A percentile compares a stretch with the other conserved stretches of the same genome.
phyloP scores from a whole-genome alignment of 331 rosid genomes.

The Dryas integrifolia region DNA sequence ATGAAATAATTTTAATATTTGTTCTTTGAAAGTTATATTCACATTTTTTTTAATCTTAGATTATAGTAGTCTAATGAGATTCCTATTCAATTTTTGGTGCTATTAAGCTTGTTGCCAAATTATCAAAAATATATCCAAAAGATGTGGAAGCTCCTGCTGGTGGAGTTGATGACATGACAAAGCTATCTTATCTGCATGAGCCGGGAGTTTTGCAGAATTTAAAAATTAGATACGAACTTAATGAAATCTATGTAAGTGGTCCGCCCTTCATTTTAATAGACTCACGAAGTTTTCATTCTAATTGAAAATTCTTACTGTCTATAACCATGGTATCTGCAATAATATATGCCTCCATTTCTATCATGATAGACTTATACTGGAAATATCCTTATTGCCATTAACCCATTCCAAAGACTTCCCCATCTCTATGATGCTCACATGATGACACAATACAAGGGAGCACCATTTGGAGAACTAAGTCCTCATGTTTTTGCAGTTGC shows the following conservation, averaged over 20 bases:
- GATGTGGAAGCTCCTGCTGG: constrained; percentile 92
- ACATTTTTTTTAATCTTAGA: background rate
- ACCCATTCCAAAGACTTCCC: constrained; percentile 96
- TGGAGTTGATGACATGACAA: constrained; percentile 99
- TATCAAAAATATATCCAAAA: constrained; percentile 75
- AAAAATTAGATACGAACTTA: constrained; percentile 84
- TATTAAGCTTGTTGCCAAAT: constrained; percentile 56
- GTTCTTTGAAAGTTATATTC: constrained; percentile 8
- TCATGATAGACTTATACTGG: constrained; percentile 92
- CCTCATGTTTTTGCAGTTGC: constrained; percentile 99
- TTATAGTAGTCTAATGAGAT: constrained; percentile 3
- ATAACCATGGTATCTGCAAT: background rate
- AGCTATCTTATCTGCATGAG: constrained; percentile 93
- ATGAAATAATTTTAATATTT: background rate
- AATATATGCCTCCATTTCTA: constrained; percentile 16
- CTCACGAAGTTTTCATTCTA: background rate
- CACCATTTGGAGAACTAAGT: constrained; percentile 91
- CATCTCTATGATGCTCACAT: constrained; percentile 84
- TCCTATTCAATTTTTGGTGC: constrained; percentile 24
- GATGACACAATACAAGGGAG: constrained; percentile 99
- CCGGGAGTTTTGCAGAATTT: constrained; percentile 95
- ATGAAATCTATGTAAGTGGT: constrained; percentile 81
- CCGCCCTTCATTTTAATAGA: constrained; percentile 19
- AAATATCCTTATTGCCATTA: constrained; percentile 93
- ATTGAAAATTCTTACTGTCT: constrained; percentile 5